A percentile compares a stretch with the other conserved stretches of the same genome.
These are phyloP conservation scores for Fraxinus paxiana DNA, from an alignment of 305 asterid species.

Conservation along the genomic window DNA sequence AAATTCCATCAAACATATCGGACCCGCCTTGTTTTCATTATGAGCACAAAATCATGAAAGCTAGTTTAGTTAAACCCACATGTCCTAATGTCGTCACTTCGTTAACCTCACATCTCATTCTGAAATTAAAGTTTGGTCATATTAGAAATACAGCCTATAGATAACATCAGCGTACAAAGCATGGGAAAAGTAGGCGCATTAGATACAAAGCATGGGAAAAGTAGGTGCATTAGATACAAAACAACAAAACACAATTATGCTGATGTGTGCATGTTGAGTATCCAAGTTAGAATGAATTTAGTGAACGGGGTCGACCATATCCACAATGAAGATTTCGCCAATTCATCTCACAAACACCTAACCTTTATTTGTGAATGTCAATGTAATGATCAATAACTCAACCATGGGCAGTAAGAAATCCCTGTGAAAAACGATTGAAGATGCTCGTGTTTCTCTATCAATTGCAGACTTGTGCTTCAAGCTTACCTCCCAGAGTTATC, in stretches of 20 bases:
- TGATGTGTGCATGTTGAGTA: not conserved
- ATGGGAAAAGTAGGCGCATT: not conserved
- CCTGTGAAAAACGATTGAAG: not conserved
- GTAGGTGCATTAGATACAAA: not conserved
- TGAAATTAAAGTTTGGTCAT: slow-evolving; percentile 17
- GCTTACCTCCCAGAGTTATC: not conserved
- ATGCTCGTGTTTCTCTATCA: not conserved
- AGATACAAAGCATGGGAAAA: not conserved
- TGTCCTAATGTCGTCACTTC: not conserved
- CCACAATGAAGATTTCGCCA: not conserved
- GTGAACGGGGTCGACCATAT: not conserved
- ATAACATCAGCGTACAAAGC: not conserved
- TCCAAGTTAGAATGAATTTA: not conserved
- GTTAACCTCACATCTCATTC: not conserved
- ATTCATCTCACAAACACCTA: not conserved
- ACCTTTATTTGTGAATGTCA: not conserved
- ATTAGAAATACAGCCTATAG: not conserved
- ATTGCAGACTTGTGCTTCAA: not conserved
- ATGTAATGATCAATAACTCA: not conserved
- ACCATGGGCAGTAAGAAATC: not conserved
- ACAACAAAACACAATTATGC: not conserved
- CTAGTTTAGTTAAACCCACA: not conserved
- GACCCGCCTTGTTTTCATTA: not conserved
- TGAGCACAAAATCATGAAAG: not conserved
- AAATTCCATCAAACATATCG: not conserved